These are phyloP conservation scores for Colletotrichum lindemuthianum DNA, from an alignment of 2,329 filamentous ascomycete genomes.

Conservation along the genomic window DNA sequence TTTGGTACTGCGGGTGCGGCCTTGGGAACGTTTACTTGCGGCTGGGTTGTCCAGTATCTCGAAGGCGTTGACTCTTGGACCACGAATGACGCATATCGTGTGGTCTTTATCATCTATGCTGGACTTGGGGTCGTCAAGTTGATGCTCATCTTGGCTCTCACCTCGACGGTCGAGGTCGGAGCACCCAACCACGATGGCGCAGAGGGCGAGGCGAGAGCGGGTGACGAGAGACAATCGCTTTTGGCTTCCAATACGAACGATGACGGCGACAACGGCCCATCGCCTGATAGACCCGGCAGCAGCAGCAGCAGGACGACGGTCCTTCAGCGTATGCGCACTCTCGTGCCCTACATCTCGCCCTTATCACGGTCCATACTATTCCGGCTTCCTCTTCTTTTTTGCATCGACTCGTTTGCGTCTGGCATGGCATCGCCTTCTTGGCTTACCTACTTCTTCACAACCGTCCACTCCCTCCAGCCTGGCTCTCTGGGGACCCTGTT, in stretches of 20 bases:
- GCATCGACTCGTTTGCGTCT: slow-evolving; percentile 56
- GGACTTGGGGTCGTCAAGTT: slow-evolving; percentile 67
- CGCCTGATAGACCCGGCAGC: too few relatives aligned
- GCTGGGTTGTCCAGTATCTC: slow-evolving; percentile 67
- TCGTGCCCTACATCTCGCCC: slow-evolving; percentile 33
- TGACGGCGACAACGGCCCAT: slow-evolving; percentile 10
- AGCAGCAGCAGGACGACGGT: not conserved
- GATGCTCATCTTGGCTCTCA: slow-evolving; percentile 60
- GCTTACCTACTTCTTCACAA: slow-evolving; percentile 67
- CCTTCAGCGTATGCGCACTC: slow-evolving; percentile 17
- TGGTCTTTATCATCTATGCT: slow-evolving; percentile 68
- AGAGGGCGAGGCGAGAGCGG: not conserved
- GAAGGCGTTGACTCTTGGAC: slow-evolving; percentile 54
- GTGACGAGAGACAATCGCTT: slow-evolving; percentile 1
- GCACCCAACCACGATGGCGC: not conserved
- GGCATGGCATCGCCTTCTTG: slow-evolving; percentile 73
- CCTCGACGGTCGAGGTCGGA: slow-evolving; percentile 54
- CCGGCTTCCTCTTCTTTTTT: slow-evolving; percentile 31
- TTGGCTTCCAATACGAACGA: not conserved
- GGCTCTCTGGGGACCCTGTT: slow-evolving; percentile 64
- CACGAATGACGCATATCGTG: slow-evolving; percentile 59
- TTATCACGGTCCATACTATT: slow-evolving; percentile 32
- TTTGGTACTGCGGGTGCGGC: slow-evolving; percentile 69
- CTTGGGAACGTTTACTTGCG: slow-evolving; percentile 66
- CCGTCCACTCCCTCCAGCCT: slow-evolving; percentile 57